Percentiles rank a stretch among this genome's conserved stretches.
Evolutionary conservation across 495 filamentous ascomycete genomes (phyloP).

Genomic region (Penicillium cataractarum): DNA sequence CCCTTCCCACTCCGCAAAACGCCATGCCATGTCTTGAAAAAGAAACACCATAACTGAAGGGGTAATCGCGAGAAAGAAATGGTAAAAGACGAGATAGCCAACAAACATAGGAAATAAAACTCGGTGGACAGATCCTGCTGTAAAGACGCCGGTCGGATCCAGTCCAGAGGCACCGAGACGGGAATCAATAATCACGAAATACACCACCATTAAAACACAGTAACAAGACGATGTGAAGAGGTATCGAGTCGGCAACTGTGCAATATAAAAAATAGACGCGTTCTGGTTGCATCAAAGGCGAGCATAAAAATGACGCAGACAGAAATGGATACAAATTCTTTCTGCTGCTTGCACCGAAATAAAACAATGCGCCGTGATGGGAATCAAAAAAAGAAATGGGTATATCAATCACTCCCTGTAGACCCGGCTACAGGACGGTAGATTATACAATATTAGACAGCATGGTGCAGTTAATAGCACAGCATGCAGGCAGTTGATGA

Average conservation of each 20-base stretch:
- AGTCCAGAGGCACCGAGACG: conserved; percentile 2
- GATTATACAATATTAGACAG: conserved; percentile 35
- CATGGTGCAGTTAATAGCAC: conserved; percentile 18
- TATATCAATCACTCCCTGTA: conserved; percentile 39
- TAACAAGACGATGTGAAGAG: conserved; percentile 2
- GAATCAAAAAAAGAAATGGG: conserved; percentile 9
- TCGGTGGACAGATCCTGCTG: neutral
- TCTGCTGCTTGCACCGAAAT: conserved; percentile 10
- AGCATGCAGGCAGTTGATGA: conserved; percentile 5
- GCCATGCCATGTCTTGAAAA: conserved; percentile 29
- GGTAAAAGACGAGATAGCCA: conserved; percentile 4
- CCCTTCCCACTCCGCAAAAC: conserved; percentile 28
- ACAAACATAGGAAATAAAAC: conserved; percentile 16
- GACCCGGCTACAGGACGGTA: conserved; percentile 40
- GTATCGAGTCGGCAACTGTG: conserved; percentile 8
- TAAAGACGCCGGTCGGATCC: conserved; percentile 2
- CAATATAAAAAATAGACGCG: too few species aligned
- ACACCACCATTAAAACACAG: conserved; percentile 3
- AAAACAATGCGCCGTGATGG: conserved; percentile 15
- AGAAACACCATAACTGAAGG: conserved; percentile 29
- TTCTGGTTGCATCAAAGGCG: neutral
- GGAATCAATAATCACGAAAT: conserved; percentile 3
- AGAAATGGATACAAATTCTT: conserved; percentile 1
- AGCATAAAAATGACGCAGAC: neutral
- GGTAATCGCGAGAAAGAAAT: conserved; percentile 31